Evolutionary conservation across 2,329 filamentous ascomycete genomes (phyloP), one percentile per base, ranked within the genome.

Genomic region (Pestalotiopsis sp.): DNA sequence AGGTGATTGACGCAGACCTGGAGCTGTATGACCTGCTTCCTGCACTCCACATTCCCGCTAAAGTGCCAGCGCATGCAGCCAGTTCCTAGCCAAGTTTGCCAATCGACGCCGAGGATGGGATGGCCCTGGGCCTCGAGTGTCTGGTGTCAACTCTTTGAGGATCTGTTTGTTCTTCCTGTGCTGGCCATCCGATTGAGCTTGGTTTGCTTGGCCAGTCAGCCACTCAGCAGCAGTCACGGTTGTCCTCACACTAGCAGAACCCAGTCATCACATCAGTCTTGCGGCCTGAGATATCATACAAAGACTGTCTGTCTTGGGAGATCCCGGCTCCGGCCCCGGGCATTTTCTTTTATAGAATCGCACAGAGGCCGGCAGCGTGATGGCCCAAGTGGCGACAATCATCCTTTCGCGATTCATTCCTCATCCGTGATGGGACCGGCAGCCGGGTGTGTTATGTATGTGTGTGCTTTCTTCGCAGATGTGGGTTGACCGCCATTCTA

Each of bases 41-140:
- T 58, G 56, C 56, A 58, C 56, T 58, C 56, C 56, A 58, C 56
- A 58, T 58, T 23, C 56, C 25, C 56, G 56, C 56, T 58, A 58
- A 27, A 27, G 56, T 58, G 56, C 56, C 56, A 58, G 56, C 56
- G 25, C 56, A 58, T 58, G 56, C 56, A 58, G 56, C 56, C 20
- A 27, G 17, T 45, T 17, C 41, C 17, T 17, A 45, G 41, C 41
- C 41, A 45, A 45, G 41, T 2, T 17, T 45, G 17, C 41, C 41
- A 45, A 45, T 45, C 41, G 41, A 13, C 17, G 13, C 12, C 41
- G 13, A 13, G 12, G 41, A 17, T 13, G 12, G 41, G 41, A 13
- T 45, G 12, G 41, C 11, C 12, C 41, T 45, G 41, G 7, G 31
- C 41, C 17, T 45, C 41, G 13, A 45, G 17, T 45, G 41, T 45